These are phyloP conservation scores for Coffea canephora DNA, from an alignment of 257 asterid species.

Conservation along the genomic window DNA sequence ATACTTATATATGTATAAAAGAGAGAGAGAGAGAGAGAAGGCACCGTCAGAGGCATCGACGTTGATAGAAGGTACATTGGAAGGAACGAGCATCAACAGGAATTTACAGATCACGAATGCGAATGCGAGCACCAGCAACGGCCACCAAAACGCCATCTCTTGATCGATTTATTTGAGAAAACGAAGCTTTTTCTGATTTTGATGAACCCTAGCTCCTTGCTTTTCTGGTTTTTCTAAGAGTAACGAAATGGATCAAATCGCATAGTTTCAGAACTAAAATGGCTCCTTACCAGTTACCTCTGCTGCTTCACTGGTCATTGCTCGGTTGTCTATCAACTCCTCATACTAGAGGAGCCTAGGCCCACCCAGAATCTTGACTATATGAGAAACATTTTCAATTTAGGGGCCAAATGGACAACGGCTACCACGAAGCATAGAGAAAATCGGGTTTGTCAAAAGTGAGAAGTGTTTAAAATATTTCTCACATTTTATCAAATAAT, in stretches of 20 bases:
- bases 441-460: no score
- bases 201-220: slow-evolving; percentile 6
- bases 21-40: neutral
- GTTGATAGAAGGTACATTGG: slow-evolving; percentile 86
- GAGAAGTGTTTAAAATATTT: no score
- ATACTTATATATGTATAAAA: neutral
- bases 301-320: no score
- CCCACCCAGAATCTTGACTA: no score
- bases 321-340: no score
- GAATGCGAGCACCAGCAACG: slow-evolving; percentile 59
- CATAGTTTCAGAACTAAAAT: no score
- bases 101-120: slow-evolving; percentile 83
- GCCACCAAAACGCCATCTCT: slow-evolving; percentile 96
- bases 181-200: neutral
- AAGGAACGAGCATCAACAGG: slow-evolving; percentile 81
- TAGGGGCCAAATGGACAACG: no score
- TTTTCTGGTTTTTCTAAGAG: neutral
- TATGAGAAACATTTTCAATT: no score
- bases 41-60: slow-evolving; percentile 94
- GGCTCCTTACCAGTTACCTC: no score
- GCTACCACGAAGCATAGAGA: no score
- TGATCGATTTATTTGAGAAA: neutral
- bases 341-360: no score
- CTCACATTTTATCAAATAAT: no score
- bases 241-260: neutral